A percentile compares a stretch with the other conserved stretches of the same genome.
phyloP scores from a whole-genome alignment of 2,329 filamentous ascomycete species.

The Penicillium brevicompactum region DNA sequence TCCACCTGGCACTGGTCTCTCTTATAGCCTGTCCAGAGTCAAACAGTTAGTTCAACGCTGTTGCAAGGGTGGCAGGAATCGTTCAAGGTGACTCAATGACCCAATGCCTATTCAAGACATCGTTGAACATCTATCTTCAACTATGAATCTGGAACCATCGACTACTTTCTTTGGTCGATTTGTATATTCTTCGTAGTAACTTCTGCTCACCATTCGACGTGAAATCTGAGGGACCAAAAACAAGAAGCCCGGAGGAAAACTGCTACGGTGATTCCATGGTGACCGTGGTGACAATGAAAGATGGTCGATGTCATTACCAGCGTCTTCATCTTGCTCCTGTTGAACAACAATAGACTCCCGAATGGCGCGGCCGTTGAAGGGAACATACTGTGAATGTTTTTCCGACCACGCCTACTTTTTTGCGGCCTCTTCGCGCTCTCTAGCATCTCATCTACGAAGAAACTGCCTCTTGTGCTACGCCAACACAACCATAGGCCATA shows the following conservation, averaged over 20 bases:
- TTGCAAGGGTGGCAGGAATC: neutral
- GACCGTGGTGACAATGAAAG: neutral
- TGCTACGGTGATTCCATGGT: neutral
- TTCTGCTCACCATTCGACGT: neutral
- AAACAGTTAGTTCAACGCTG: neutral
- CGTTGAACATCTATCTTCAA: no score
- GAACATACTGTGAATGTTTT: neutral
- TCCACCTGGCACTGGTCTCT: neutral
- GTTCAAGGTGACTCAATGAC: neutral
- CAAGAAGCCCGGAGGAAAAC: neutral
- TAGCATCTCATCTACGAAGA: neutral
- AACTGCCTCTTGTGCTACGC: neutral
- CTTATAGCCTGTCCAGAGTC: neutral
- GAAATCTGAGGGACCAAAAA: neutral
- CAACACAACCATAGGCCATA: neutral
- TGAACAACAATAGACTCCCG: neutral
- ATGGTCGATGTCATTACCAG: neutral
- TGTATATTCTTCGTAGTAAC: no score
- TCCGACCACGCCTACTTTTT: neutral
- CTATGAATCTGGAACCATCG: no score
- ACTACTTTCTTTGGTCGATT: no score
- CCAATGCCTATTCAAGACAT: neutral
- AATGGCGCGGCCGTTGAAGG: neutral
- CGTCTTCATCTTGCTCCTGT: neutral
- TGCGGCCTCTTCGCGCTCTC: neutral